phyloP scores from a whole-genome alignment of 805 yeast species.

The Blastobotrys chiropterorum region DNA sequence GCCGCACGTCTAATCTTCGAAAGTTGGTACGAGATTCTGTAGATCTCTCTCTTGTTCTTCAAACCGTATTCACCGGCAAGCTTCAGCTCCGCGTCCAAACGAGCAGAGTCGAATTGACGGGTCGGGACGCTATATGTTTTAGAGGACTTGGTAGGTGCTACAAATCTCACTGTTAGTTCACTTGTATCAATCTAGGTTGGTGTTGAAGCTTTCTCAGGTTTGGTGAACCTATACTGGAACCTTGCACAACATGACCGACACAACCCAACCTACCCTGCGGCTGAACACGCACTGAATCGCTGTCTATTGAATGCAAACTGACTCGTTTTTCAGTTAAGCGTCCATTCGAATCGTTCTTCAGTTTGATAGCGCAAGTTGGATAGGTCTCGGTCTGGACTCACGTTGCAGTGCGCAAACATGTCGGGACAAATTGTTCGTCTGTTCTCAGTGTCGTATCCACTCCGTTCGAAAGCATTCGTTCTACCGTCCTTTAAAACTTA shows the following conservation, averaged over 20 bases:
- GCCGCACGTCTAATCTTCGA: conserved; percentile 99
- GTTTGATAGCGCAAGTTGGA: too few species aligned
- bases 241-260: too few species aligned
- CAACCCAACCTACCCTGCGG: too few species aligned
- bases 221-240: too few species aligned
- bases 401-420: too few species aligned
- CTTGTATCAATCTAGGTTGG: background rate
- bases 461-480: background rate
- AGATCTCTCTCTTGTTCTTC: conserved; percentile 99
- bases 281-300: too few species aligned
- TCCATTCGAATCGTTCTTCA: too few species aligned
- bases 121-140: conserved; percentile 99
- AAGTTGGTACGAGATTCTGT: conserved; percentile 99
- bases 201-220: too few species aligned
- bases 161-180: conserved; percentile 34
- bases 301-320: too few species aligned
- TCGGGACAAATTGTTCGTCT: background rate
- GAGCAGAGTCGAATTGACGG: conserved; percentile 99
- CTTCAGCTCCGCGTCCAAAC: conserved; percentile 98
- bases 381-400: too few species aligned
- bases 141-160: conserved; percentile 99
- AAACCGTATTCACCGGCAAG: conserved; percentile 99
- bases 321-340: too few species aligned
- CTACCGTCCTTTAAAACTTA: background rate
- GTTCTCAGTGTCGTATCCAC: background rate